These are phyloP conservation scores for Helotiales sp. DNA, from an alignment of 2,329 filamentous ascomycete genomes.

Conservation along the genomic window DNA sequence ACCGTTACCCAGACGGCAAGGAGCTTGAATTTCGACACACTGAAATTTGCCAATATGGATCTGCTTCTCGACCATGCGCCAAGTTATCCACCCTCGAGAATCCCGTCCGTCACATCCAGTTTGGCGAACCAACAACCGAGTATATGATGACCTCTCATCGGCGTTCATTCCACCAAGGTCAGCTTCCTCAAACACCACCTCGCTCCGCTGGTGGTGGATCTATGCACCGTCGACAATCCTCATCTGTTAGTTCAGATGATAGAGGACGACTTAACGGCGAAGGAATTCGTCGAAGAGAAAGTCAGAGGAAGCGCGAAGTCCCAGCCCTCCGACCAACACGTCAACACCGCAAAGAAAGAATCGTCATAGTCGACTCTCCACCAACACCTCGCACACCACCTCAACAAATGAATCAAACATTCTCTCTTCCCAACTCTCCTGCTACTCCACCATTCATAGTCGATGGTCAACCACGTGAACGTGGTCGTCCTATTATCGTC, in stretches of 20 bases:
- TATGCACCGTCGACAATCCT: slow-evolving; percentile 35
- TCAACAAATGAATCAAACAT: slow-evolving; percentile 41
- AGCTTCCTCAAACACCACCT: slow-evolving; percentile 31
- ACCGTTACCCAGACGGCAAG: slow-evolving; percentile 48
- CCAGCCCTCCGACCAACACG: slow-evolving; percentile 25
- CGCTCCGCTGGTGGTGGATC: slow-evolving; percentile 23
- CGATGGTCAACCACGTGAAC: slow-evolving; percentile 11
- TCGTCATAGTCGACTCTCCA: slow-evolving; percentile 46
- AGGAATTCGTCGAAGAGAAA: slow-evolving; percentile 42
- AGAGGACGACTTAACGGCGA: slow-evolving; percentile 38
- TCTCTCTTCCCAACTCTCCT: slow-evolving; percentile 37
- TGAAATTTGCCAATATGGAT: slow-evolving; percentile 42
- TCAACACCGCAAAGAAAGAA: slow-evolving; percentile 42
- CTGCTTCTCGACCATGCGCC: slow-evolving; percentile 42
- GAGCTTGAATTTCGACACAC: slow-evolving; percentile 37
- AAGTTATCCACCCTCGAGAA: slow-evolving; percentile 44
- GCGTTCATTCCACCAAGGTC: slow-evolving; percentile 20
- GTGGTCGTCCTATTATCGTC: slow-evolving; percentile 30
- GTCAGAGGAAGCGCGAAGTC: slow-evolving; percentile 34
- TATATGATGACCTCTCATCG: slow-evolving; percentile 39
- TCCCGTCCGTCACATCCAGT: slow-evolving; percentile 40
- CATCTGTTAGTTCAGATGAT: slow-evolving; percentile 29
- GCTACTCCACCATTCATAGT: slow-evolving; percentile 22
- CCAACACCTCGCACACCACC: slow-evolving; percentile 49
- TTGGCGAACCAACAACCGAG: slow-evolving; percentile 36